Base-by-base conservation (phyloP, 1,284 basidiomycete genomes). In the Ceratobasidium sp. region DNA sequence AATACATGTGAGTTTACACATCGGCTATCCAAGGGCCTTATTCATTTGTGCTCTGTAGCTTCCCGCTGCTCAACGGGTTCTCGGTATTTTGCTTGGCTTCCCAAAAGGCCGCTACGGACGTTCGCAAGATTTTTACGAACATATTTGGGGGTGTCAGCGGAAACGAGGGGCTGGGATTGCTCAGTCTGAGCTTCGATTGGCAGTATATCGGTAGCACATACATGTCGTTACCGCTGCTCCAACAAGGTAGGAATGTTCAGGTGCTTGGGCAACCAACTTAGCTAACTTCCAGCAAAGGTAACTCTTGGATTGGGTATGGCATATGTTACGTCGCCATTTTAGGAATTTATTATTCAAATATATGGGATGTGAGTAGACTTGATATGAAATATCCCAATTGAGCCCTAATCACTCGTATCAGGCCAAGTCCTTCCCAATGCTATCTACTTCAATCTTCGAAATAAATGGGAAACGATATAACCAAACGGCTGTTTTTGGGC, bases 131-230 rank as follows among this genome's bases (percentile, higher is more conserved):
- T 27, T 82, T 88, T 73, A 87, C 87, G 1, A 87, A 88, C 71
- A 77, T 89, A 3, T 89, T 89, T 71, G 86, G 87, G 29, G 87
- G 87, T 8, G 77, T 84, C 2, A 80, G 83, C 69, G 85, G 82
- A 52, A 90, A 89, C 75, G 87, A 89, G 75, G 87, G 88, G 0
- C 78, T 87, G 38, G 87, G 87, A 0, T 74, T 90, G 34, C 74
- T 85, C 54, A 83, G 82, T 40, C 69, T 87, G 29, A 84, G 83
- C 7, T 82, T 87, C 27, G 87, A 88, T 74, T 87, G 86, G 86
- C 85, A 86, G 71, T 86, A 86, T 74, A 86, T 87, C 72, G 83
- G 82, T 1, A 86, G 87, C 1, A 70, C 69, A 77, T 87, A 79
- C 73, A 84, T 81, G 38, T 72, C 70, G 70, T 75, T 82, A 71